Percentiles rank a stretch among this genome's conserved stretches.
Conservation (phyloP, 768 basidiomycete species). For the Tubosaeta sp. region DNA sequence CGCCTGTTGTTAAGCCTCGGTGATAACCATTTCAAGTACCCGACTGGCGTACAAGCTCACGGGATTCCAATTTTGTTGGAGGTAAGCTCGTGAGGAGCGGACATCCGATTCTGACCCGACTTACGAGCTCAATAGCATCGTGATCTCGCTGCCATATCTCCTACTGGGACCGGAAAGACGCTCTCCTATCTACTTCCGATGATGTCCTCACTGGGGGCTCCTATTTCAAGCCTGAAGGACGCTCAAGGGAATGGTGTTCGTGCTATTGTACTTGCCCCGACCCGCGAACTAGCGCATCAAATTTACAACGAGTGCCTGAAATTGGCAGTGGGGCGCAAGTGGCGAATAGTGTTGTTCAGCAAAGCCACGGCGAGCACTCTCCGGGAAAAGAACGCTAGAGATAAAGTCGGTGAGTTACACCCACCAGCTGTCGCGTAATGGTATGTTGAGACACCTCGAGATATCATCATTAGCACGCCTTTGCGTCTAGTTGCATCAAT, state of each 20-base stretch:
- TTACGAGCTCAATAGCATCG: constrained; percentile 45
- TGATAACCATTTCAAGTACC: constrained; percentile 55
- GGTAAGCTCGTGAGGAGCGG: constrained; percentile 37
- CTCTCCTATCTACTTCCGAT: constrained; percentile 87
- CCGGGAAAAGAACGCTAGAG: constrained; percentile 62
- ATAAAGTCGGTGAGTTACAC: constrained; percentile 67
- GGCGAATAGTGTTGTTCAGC: constrained; percentile 78
- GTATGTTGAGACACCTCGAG: constrained; percentile 35
- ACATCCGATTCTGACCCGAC: background rate
- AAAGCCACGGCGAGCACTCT: constrained; percentile 87
- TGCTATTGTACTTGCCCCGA: constrained; percentile 84
- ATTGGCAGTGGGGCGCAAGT: constrained; percentile 74
- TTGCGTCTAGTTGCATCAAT: constrained; percentile 81
- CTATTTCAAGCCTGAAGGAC: constrained; percentile 44
- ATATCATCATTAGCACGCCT: constrained; percentile 91
- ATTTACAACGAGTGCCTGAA: constrained; percentile 89
- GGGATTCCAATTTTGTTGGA: constrained; percentile 78
- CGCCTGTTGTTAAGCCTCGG: constrained; percentile 63
- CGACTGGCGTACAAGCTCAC: constrained; percentile 80
- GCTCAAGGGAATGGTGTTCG: constrained; percentile 58
- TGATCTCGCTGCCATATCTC: constrained; percentile 92
- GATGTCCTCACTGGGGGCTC: constrained; percentile 54
- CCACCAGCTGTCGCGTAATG: background rate
- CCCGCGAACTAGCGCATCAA: constrained; percentile 93
- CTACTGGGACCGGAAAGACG: constrained; percentile 97